Percentiles rank a stretch among this genome's conserved stretches.
Evolutionary conservation across 2,329 filamentous ascomycete genomes (phyloP).

Genomic region (Talaromyces sp.): DNA sequence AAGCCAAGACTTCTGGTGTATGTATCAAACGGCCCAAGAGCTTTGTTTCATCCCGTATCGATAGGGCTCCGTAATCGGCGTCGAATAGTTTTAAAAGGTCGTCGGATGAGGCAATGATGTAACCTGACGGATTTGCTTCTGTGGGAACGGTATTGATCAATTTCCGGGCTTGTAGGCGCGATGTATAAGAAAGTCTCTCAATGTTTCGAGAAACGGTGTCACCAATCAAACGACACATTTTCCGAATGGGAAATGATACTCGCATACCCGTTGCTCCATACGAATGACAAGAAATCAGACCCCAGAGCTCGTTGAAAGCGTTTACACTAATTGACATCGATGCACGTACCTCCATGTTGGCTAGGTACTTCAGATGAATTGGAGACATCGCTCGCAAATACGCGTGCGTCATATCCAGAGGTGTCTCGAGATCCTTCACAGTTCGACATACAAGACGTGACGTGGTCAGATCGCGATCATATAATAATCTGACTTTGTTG

Average conservation of each 20-base stretch:
- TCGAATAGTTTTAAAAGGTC: conserved; percentile 80
- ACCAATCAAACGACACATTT: conserved; percentile 84
- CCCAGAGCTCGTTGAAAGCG: conserved; percentile 81
- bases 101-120: conserved; percentile 85
- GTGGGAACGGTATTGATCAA: conserved; percentile 82
- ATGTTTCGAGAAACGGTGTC: conserved; percentile 85
- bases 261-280: conserved; percentile 77
- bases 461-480: conserved; percentile 76
- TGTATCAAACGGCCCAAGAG: conserved; percentile 71
- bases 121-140: conserved; percentile 76
- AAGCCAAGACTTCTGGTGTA: conserved; percentile 75
- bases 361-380: conserved; percentile 81
- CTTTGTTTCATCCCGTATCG: conserved; percentile 84
- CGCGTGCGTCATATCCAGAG: conserved; percentile 77
- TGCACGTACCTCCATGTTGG: conserved; percentile 85
- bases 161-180: conserved; percentile 77
- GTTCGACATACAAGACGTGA: conserved; percentile 77
- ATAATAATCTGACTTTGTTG: conserved; percentile 83
- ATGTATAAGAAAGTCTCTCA: conserved; percentile 80
- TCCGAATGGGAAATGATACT: conserved; percentile 86
- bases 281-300: conserved; percentile 78
- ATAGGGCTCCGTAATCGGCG: conserved; percentile 80
- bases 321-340: conserved; percentile 95
- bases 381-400: conserved; percentile 88
- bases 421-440: conserved; percentile 66